Base-by-base conservation (phyloP, 1,284 basidiomycete genomes). In the Moniliella sp. region DNA sequence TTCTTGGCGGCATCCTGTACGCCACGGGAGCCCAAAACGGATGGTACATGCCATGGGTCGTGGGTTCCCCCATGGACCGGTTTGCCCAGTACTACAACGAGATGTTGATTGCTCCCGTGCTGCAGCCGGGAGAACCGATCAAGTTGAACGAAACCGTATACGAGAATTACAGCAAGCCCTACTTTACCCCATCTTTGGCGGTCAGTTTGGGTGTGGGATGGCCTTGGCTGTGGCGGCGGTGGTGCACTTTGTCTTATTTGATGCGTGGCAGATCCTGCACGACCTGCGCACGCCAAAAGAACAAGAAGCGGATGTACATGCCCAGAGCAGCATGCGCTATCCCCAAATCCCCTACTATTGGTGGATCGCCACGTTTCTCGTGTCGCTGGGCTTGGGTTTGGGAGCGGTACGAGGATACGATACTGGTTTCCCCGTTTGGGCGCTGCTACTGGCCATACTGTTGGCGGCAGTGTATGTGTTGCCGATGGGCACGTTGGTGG, bases 271-370 rank as follows among this genome's bases (percentile, higher is more conserved):
- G 36, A 42, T 51, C 36, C 35, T 36, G 26, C 34, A 25, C 34
- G 36, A 43, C 30, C 40, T 45, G 32, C 35, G 35, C 39, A 37
- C 26, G 31, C 40, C 40, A 30, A 25, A 39, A 33, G 69, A 68
- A 40, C 72, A 79, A 43, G 73, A 80, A 52, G 71, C 72, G 34
- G 82, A 88, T 52, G 66, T 86, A 25, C 83, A 88, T 61, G 70
- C 75, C 3, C 73, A 78, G 23, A 67, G 86, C 28, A 88, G 86
- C 80, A 66, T 67, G 34, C 66, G 61, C 15, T 88, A 88, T 60
- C 62, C 68, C 1, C 78, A 82, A 50, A 77, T 81, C 17, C 71
- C 71, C 3, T 65, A 66, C 39, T 48, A 43, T 40, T 70, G 65
- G 49, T 72, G 71, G 40, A 47, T 54, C 0, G 21, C 53, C 0